These are phyloP conservation scores for Yarrowia sp. DNA, from an alignment of 805 yeast species.

Conservation along the genomic window DNA sequence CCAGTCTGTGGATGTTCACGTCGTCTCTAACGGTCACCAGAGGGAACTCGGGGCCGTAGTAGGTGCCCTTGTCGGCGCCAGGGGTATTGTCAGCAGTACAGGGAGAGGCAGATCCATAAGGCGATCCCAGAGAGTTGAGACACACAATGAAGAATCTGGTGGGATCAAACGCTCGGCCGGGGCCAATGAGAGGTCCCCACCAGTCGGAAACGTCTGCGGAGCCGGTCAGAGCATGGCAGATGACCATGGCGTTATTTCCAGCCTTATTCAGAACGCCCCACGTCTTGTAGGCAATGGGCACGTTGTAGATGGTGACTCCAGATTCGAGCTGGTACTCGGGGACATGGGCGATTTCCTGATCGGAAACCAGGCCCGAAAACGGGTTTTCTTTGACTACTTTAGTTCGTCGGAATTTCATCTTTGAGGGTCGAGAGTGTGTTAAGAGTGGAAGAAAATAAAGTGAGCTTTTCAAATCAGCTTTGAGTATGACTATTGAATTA, in stretches of 20 bases:
- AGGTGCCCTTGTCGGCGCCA: constrained; percentile 57
- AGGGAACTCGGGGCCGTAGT: constrained; percentile 96
- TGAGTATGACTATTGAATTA: constrained; percentile 21
- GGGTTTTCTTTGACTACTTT: constrained; percentile 58
- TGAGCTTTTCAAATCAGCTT: background rate
- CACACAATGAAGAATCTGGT: constrained; percentile 84
- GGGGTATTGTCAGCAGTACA: constrained; percentile 80
- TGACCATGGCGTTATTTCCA: constrained; percentile 81
- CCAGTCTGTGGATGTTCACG: constrained; percentile 74
- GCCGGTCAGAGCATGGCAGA: constrained; percentile 95
- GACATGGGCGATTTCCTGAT: constrained; percentile 78
- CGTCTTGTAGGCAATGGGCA: constrained; percentile 94
- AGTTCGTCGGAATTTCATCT: constrained; percentile 40
- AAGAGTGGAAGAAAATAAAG: background rate
- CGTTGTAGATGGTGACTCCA: constrained; percentile 71
- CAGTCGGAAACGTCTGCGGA: constrained; percentile 95
- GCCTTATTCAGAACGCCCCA: constrained; percentile 85
- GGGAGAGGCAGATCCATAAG: constrained; percentile 95
- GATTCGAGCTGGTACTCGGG: constrained; percentile 81
- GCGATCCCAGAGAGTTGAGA: constrained; percentile 92
- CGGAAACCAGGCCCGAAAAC: constrained; percentile 70
- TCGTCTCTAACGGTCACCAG: constrained; percentile 94
- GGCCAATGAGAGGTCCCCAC: constrained; percentile 98
- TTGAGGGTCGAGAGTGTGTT: too few species aligned
- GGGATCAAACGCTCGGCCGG: constrained; percentile 88